Base-by-base conservation (phyloP, 495 filamentous ascomycete genomes). In the Hypoxylon rickii region DNA sequence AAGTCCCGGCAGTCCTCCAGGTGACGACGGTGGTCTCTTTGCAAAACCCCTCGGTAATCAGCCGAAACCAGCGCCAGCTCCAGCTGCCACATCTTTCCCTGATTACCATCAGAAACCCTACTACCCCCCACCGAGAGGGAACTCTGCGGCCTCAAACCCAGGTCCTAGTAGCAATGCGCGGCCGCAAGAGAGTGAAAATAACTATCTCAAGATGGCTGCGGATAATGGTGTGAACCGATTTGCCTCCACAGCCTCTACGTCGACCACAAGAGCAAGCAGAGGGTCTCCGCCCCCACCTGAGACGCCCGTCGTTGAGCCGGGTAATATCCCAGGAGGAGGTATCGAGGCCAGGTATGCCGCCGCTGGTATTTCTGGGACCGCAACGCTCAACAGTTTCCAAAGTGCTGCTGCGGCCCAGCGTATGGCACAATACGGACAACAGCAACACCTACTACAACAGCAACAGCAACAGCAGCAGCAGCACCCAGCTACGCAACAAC, bases 241-340 rank as follows among this genome's bases (percentile, higher is more conserved):
- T 57, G 86, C 84, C 44, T 95, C 90, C 0, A 92, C 89, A 20
- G 91, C 92, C 12, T 97, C 94, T 0, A 96, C 85, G 0, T 96
- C 92, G 1, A 98, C 94, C 6, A 97, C 95, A 7, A 82, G 89
- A 50, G 94, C 93, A 22, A 87, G 90, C 67, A 83, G 94, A 58
- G 94, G 94, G 15, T 97, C 93, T 16, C 94, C 94, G 1, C 92
- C 95, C 4, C 94, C 94, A 3, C 94, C 94, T 2, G 95, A 97
- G 68, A 97, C 94, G 0, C 94, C 94, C n/a, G 80, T 92, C 36
- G 81, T 89, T 7, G 87, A 87, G 32, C 87, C 88, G 2, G 82
- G 81, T 15, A 82, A 81, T 47, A 77, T 85, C 21, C 83, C 87
- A 1, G 83, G 84, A 16, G 87, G 87, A 18, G 88, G 88, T 33